Evolutionary conservation across 345 rosid species (phyloP).

Genomic region (Kandelia obovata): DNA sequence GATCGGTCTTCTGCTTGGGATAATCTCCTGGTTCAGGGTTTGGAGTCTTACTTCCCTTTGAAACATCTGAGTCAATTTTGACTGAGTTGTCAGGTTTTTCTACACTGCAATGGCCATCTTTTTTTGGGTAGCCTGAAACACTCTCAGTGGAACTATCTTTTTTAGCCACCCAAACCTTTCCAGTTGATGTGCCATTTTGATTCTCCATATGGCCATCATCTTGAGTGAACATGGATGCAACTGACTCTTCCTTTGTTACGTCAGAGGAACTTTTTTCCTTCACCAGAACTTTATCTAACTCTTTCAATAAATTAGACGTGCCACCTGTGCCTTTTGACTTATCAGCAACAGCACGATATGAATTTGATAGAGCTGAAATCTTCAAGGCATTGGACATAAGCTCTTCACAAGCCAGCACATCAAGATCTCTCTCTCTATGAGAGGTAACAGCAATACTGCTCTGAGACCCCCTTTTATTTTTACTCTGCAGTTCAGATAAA

Average conservation of each 20-base stretch:
- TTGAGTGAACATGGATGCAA: conserved; percentile 32
- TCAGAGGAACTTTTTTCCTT: conserved; percentile 37
- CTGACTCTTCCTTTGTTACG: conserved; percentile 31
- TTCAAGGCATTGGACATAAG: conserved; percentile 53
- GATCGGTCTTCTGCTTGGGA: conserved; percentile 43
- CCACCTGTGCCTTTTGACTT: conserved; percentile 26
- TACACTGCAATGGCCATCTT: conserved; percentile 40
- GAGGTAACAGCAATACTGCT: conserved; percentile 22
- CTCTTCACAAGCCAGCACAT: conserved; percentile 47
- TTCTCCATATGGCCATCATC: conserved; percentile 41
- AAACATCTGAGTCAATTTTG: conserved; percentile 38
- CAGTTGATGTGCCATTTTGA: conserved; percentile 38
- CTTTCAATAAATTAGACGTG: conserved; percentile 31
- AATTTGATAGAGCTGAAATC: conserved; percentile 55
- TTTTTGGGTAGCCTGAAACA: conserved; percentile 37
- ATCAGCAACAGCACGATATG: conserved; percentile 31
- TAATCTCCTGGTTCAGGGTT: conserved; percentile 33
- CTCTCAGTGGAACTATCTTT: conserved; percentile 36
- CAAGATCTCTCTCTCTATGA: conserved; percentile 38
- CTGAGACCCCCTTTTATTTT: conserved; percentile 21
- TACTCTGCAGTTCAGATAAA: conserved; percentile 18
- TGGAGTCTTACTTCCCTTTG: conserved; percentile 41
- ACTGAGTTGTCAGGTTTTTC: conserved; percentile 35
- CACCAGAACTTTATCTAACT: conserved; percentile 25
- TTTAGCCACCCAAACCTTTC: conserved; percentile 47